A percentile compares a stretch with the other conserved stretches of the same genome.
These are phyloP conservation scores for Aspergillus sp. DNA, from an alignment of 2,329 filamentous ascomycete species.

Conservation along the genomic window DNA sequence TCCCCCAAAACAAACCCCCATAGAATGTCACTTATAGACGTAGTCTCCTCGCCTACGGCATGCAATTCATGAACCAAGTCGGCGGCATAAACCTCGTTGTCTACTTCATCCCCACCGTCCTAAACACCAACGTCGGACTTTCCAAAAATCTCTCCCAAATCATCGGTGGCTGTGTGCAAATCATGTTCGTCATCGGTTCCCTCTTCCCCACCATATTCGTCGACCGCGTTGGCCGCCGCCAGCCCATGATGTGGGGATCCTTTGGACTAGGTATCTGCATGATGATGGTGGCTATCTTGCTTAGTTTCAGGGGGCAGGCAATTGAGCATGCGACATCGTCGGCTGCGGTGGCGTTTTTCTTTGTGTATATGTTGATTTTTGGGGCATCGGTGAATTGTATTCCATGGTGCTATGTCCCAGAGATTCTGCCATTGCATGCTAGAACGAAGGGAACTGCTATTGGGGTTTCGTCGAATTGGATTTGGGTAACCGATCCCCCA, in stretches of 20 bases:
- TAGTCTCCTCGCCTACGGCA: constrained; percentile 41
- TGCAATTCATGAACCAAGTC: constrained; percentile 47
- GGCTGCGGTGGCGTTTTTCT: constrained; percentile 46
- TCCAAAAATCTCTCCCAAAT: no score
- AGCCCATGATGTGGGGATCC: no score
- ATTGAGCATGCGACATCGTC: constrained; percentile 35
- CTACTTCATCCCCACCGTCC: constrained; percentile 17
- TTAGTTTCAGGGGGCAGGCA: constrained; percentile 1
- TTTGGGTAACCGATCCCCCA: constrained; percentile 14
- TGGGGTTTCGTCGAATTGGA: not conserved
- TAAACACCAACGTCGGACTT: no score
- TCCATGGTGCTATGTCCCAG: constrained; percentile 46
- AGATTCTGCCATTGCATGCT: constrained; percentile 46
- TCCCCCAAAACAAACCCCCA: constrained; percentile 37
- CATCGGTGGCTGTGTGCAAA: no score
- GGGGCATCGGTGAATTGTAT: constrained; percentile 43
- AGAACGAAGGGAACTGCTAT: constrained; percentile 39
- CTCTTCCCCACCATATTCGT: no score
- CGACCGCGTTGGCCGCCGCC: no score
- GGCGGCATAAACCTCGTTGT: constrained; percentile 45
- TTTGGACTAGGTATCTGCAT: no score
- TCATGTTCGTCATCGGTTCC: no score
- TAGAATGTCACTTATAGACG: constrained; percentile 37
- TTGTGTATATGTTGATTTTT: constrained; percentile 38
- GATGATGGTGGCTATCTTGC: not conserved